phyloP scores from a whole-genome alignment of 2,329 filamentous ascomycete species.

The Colletotrichum higginsianum region DNA sequence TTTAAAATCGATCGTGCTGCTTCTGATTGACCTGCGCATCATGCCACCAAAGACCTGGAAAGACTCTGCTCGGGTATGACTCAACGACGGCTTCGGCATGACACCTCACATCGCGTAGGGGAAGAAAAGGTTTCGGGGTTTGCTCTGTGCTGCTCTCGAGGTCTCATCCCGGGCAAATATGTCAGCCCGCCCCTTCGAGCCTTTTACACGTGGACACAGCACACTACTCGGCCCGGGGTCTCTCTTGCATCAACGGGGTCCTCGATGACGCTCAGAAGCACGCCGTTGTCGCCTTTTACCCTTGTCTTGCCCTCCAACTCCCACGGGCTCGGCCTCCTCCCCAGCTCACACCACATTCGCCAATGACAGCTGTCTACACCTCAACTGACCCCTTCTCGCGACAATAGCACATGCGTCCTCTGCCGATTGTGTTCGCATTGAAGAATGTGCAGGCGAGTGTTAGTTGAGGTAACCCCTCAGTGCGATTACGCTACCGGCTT shows the following conservation, averaged over 20 bases:
- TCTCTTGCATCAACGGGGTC: not conserved
- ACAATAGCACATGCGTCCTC: no score
- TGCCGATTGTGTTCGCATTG: no score
- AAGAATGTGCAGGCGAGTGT: no score
- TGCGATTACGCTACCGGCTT: no score
- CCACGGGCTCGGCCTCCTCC: constrained; percentile 24
- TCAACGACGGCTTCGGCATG: not conserved
- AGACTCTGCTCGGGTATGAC: not conserved
- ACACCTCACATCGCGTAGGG: not conserved
- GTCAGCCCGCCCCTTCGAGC: not conserved
- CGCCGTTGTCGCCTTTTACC: constrained; percentile 14
- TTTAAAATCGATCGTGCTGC: not conserved
- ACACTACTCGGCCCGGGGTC: constrained; percentile 8
- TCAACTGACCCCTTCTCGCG: no score
- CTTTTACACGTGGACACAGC: not conserved
- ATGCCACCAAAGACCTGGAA: not conserved
- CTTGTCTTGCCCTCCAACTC: constrained; percentile 3
- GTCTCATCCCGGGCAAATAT: not conserved
- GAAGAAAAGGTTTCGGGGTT: not conserved
- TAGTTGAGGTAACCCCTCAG: no score
- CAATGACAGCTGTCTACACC: not conserved
- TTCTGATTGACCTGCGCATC: not conserved
- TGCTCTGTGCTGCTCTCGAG: constrained; percentile 1
- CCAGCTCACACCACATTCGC: constrained; percentile 19
- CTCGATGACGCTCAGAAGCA: constrained; percentile 9